Percentiles rank a stretch among this genome's conserved stretches.
These are phyloP conservation scores for Neonectria hederae DNA, from an alignment of 2,329 filamentous ascomycete species.

Conservation along the genomic window DNA sequence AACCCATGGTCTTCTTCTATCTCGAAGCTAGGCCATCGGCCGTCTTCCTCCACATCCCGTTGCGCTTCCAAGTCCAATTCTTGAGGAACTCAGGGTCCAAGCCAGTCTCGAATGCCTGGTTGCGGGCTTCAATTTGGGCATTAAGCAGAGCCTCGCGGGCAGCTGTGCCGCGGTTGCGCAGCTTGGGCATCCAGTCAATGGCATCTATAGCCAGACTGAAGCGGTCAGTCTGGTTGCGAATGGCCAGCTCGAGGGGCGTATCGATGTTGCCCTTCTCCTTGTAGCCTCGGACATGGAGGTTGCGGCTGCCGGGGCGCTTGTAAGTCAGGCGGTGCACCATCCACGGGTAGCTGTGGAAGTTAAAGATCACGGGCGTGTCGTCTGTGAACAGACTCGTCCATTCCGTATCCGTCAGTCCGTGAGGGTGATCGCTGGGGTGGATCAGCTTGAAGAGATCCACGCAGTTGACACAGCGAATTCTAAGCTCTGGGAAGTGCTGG, in stretches of 20 bases:
- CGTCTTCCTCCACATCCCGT: slow-evolving; percentile 51
- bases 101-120: slow-evolving; percentile 74
- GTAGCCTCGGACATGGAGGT: slow-evolving; percentile 81
- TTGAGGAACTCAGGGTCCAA: slow-evolving; percentile 73
- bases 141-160: slow-evolving; percentile 72
- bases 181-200: slow-evolving; percentile 71
- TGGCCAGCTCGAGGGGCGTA: slow-evolving; percentile 80
- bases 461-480: slow-evolving; percentile 82
- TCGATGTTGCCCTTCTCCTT: slow-evolving; percentile 87
- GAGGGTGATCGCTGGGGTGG: slow-evolving; percentile 73
- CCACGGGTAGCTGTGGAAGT: slow-evolving; percentile 87
- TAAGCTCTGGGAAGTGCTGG: slow-evolving; percentile 75
- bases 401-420: slow-evolving; percentile 73
- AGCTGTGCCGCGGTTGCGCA: slow-evolving; percentile 70
- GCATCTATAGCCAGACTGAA: slow-evolving; percentile 82
- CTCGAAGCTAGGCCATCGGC: slow-evolving; percentile 36
- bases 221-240: slow-evolving; percentile 80
- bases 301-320: slow-evolving; percentile 73
- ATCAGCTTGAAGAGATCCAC: slow-evolving; percentile 86
- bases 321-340: slow-evolving; percentile 81
- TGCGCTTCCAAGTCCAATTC: slow-evolving; percentile 72
- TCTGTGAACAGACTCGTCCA: slow-evolving; percentile 77
- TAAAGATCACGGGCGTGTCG: slow-evolving; percentile 79
- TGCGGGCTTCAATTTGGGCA: slow-evolving; percentile 70
- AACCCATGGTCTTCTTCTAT: slow-evolving; percentile 23